Evolutionary conservation across 2,329 filamentous ascomycete genomes (phyloP).

Genomic region (Fusarium illudens): DNA sequence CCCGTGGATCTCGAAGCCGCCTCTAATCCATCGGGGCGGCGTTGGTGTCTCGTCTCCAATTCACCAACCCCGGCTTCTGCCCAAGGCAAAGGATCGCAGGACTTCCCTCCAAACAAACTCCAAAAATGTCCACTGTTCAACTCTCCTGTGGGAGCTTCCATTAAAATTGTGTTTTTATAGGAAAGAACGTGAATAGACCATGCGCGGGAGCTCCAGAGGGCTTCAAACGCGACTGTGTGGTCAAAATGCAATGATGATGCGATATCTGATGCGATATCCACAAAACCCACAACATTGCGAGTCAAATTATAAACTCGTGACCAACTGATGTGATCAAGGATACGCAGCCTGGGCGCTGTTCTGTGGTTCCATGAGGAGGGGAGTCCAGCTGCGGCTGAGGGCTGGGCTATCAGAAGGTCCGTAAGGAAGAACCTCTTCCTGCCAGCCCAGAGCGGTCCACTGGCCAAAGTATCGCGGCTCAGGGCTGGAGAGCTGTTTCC

Average conservation of each 20-base stretch:
- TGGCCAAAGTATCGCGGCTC: conserved; percentile 51
- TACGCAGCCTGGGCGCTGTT: conserved; percentile 41
- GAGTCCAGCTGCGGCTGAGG: conserved; percentile 57
- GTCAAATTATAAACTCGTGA: conserved; percentile 27
- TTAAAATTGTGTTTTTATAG: background rate
- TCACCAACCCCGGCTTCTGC: background rate
- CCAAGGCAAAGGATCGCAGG: background rate
- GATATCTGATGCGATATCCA: conserved; percentile 36
- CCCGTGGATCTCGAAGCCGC: background rate
- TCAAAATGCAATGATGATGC: conserved; percentile 11
- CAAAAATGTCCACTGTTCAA: conserved; percentile 6
- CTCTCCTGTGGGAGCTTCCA: background rate
- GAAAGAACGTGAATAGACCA: background rate
- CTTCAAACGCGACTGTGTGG: conserved; percentile 2
- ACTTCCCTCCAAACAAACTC: background rate
- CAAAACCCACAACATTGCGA: conserved; percentile 30
- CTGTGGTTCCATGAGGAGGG: conserved; percentile 45
- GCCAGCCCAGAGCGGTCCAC: conserved; percentile 61
- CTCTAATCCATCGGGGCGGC: background rate
- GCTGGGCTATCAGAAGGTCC: conserved; percentile 53
- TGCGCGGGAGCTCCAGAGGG: conserved; percentile 1
- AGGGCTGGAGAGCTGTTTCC: conserved; percentile 48
- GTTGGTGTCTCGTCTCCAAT: background rate
- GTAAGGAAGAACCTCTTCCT: conserved; percentile 52
- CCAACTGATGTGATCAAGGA: conserved; percentile 38